These are phyloP conservation scores for Solanum virginianum DNA, from an alignment of 257 asterid species.

Conservation along the genomic window DNA sequence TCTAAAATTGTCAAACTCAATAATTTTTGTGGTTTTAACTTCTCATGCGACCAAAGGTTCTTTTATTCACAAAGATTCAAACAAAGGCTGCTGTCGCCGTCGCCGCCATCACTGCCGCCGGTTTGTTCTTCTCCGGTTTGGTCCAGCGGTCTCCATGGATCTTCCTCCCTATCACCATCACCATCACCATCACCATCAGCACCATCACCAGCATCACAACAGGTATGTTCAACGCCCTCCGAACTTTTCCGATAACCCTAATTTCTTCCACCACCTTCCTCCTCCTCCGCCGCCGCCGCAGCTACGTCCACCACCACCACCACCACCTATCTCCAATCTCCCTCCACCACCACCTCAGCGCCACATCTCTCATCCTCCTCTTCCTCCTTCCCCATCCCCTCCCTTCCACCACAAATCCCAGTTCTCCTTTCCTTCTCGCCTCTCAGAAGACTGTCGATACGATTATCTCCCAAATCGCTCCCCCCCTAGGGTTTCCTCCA, in stretches of 20 bases:
- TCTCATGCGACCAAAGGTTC: not conserved
- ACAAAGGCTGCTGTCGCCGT: not conserved
- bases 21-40: not conserved
- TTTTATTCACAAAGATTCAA: not conserved
- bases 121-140: not conserved
- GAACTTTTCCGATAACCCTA: conserved; percentile 10
- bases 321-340: conserved; percentile 11
- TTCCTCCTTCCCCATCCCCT: conserved; percentile 5
- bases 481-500: conserved; percentile 12
- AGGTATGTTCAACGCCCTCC: conserved; percentile 31
- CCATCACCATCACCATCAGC: conserved; percentile 12
- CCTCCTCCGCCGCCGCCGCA: conserved; percentile 13
- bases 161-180: not conserved
- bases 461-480: conserved; percentile 17
- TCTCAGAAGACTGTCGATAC: conserved; percentile 17
- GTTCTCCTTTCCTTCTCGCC: conserved; percentile 18
- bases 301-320: conserved; percentile 9
- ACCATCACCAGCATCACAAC: conserved; percentile 21
- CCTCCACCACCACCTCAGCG: conserved; percentile 1
- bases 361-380: not conserved
- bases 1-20: not conserved
- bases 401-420: conserved; percentile 8
- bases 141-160: not conserved
- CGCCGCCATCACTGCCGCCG: not conserved
- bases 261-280: conserved; percentile 10